These are phyloP conservation scores for Colletotrichum musicola DNA, from an alignment of 2,329 filamentous ascomycete species.

Conservation along the genomic window DNA sequence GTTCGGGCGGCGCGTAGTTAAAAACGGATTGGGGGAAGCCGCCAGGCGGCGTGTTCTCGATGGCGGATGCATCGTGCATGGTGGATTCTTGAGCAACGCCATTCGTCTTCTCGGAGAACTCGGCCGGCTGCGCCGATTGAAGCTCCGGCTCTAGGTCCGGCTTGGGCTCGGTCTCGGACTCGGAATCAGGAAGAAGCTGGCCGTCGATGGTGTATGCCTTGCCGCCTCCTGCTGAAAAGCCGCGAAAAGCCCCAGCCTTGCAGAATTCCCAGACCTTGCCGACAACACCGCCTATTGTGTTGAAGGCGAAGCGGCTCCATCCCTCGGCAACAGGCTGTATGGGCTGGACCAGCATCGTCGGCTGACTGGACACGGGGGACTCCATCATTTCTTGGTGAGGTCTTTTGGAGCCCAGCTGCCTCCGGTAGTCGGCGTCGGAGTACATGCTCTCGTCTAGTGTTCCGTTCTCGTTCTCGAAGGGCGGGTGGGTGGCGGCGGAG, in stretches of 20 bases:
- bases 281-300: slow-evolving; percentile 74
- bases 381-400: slow-evolving; percentile 52
- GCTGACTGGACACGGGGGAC: slow-evolving; percentile 46
- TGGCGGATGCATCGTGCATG: not conserved
- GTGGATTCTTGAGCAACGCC: not conserved
- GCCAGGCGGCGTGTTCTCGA: slow-evolving; percentile 38
- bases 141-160: not conserved
- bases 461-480: slow-evolving; percentile 47
- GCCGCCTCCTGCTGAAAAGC: slow-evolving; percentile 89
- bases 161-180: not conserved
- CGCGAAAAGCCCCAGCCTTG: slow-evolving; percentile 78
- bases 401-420: slow-evolving; percentile 63
- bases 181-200: slow-evolving; percentile 13
- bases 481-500: slow-evolving; percentile 44
- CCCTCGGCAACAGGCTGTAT: slow-evolving; percentile 50
- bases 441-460: slow-evolving; percentile 66
- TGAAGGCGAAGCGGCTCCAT: slow-evolving; percentile 72
- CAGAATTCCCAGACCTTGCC: slow-evolving; percentile 91
- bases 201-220: slow-evolving; percentile 71
- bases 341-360: slow-evolving; percentile 50
- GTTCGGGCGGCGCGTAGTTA: slow-evolving; percentile 43
- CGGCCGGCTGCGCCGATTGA: not conserved
- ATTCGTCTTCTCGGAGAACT: not conserved
- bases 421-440: slow-evolving; percentile 69
- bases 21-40: slow-evolving; percentile 48